Evolutionary conservation across 2,329 filamentous ascomycete species (phyloP), one percentile per base, ranked within the genome.

Genomic region (Neonectria hederae): DNA sequence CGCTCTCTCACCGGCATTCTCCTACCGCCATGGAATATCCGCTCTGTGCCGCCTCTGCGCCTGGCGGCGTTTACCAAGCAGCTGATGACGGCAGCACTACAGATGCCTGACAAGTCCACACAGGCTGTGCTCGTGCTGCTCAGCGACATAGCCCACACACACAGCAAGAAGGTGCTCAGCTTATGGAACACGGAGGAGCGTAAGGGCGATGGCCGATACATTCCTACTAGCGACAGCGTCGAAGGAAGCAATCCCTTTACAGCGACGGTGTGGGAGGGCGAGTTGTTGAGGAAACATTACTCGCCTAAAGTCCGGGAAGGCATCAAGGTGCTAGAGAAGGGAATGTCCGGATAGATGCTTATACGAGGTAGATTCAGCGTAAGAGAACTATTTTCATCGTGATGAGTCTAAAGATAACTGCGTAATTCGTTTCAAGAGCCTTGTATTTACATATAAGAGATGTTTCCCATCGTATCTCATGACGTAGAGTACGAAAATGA

Each of bases 111-210:
- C 79, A 97, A 97, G 78, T 97, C 92, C 1, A 87, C 89, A 43
- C 87, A 93, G 69, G 95, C 95, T 0, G 86, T 95, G 59, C 82
- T 97, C 5, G 90, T 90, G 2, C 83, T 99, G 28, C 79, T 98
- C 46, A 87, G 87, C 55, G 91, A 94, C 71, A 88, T 98, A 2
- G 88, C 91, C 0, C 92, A 92, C 78, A 90, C 90, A 2, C 94
- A 99, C 76, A 90, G 90, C 52, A 90, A 89, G 72, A 97, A 95
- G 79, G 87, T 98, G 46, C 87, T 87, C 40, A 88, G 90, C n/a
- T 79, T 99, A 65, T 99, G 96, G 95, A 90, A 97, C 74, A 97
- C 94, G 0, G 95, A 98, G 76, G 96, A 98, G 82, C 86, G 95
- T 54, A 92, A 92, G 76, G 95, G 95, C 7, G 95, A 98, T 76